Evolutionary conservation across 2,329 filamentous ascomycete genomes (phyloP), one percentile per base, ranked within the genome.

Genomic region (Graphium sp.): DNA sequence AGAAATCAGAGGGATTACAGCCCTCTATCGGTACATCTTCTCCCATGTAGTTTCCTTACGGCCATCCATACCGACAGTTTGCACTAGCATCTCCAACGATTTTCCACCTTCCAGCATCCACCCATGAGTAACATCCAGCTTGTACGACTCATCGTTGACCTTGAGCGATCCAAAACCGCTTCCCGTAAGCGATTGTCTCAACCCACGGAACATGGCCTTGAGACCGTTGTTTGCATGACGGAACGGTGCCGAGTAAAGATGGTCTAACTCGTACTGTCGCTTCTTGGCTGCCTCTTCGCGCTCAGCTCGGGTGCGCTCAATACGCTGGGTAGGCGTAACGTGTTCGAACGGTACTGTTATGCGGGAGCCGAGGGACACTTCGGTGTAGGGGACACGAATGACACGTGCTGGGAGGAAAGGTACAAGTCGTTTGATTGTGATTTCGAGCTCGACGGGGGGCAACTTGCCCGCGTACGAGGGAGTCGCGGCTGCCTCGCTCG

Each of bases 21-120:
- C n/a, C n/a, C n/a, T n/a, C 25, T 32, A 32, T 22, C 25, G 23
- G 18, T 32, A 32, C 16, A 32, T 4, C 15, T 11, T 32, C 19
- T 20, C 19, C 30, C 30, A 32, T 16, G 23, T 32, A 8, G 30
- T 24, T 12, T 32, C 30, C n/a, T 15, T 18, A 8, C 7, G 17
- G n/a, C 12, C 13, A 13, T 32, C 25, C 11, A 32, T 17, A 2
- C 30, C 30, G 12, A 32, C 29, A 29, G 36, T 28, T 25, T 29
- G 36, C 18, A 66, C 55, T 22, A 76, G 41, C 36, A 62, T 56
- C 47, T 75, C 70, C 30, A 76, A 43, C 4, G 65, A 65, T 31
- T 53, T 56, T 24, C 73, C 73, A 4, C 62, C 54, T 22, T 75
- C 70, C 27, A 73, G 53, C 14, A 63, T 63, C 52, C 66, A 72